Evolutionary conservation across 805 yeast genomes (phyloP).

Genomic region (Yarrowia sp.): DNA sequence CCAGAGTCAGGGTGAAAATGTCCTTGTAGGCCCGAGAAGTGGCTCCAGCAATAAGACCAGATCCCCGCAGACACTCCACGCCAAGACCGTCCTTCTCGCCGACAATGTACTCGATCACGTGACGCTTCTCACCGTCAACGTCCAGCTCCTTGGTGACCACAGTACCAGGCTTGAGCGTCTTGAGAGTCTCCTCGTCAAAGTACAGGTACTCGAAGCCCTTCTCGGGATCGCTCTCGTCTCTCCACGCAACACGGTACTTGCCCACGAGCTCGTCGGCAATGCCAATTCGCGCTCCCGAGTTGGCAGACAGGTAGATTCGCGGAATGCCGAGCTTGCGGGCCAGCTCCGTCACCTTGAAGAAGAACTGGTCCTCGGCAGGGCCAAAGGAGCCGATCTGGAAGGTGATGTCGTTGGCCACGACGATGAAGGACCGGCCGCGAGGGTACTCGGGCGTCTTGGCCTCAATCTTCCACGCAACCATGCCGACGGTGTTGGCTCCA

Average conservation of each 20-base stretch:
- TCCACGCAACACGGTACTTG: slow-evolving; percentile 89
- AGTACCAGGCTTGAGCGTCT: slow-evolving; percentile 33
- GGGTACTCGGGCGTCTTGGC: slow-evolving; percentile 98
- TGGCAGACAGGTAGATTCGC: slow-evolving; percentile 91
- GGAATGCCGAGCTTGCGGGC: slow-evolving; percentile 93
- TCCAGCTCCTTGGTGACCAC: slow-evolving; percentile 71
- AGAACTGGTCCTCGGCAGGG: slow-evolving; percentile 90
- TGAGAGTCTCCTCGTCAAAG: slow-evolving; percentile 62
- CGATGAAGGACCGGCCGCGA: slow-evolving; percentile 86
- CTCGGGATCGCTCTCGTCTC: slow-evolving; percentile 64
- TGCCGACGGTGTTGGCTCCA: slow-evolving; percentile 93
- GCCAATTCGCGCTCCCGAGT: slow-evolving; percentile 99
- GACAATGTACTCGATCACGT: slow-evolving; percentile 76
- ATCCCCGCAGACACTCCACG: slow-evolving; percentile 96
- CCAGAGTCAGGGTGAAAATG: slow-evolving; percentile 95
- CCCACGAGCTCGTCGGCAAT: slow-evolving; percentile 95
- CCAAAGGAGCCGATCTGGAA: slow-evolving; percentile 98
- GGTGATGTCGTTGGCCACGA: slow-evolving; percentile 96
- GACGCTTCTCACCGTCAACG: slow-evolving; percentile 54
- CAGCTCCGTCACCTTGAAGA: slow-evolving; percentile 86
- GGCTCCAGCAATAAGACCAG: slow-evolving; percentile 98
- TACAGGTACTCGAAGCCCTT: slow-evolving; percentile 91
- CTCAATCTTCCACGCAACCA: slow-evolving; percentile 91
- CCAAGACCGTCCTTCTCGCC: slow-evolving; percentile 97
- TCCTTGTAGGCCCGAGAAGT: slow-evolving; percentile 97